These are phyloP conservation scores for Metrosideros polymorpha DNA, from an alignment of 441 rosid genomes.

Conservation along the genomic window DNA sequence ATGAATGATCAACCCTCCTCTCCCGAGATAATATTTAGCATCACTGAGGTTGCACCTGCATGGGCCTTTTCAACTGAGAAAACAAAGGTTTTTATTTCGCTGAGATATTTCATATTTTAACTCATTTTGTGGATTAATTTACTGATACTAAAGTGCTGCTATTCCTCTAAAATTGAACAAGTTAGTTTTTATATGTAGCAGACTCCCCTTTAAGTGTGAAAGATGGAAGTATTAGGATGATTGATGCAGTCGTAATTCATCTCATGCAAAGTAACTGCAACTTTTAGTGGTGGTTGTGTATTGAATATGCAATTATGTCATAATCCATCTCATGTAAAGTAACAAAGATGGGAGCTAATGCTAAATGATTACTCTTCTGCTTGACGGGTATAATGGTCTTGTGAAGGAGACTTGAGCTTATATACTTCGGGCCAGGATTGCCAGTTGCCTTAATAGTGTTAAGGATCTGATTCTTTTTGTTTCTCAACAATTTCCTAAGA, in stretches of 20 bases:
- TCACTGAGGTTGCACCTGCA: constrained; percentile 79
- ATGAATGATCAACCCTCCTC: constrained; percentile 19
- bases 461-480: not conserved
- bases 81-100: constrained; percentile 53
- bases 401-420: not conserved
- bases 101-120: not conserved
- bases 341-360: not conserved
- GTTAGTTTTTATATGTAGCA: not conserved
- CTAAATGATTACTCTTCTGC: not conserved
- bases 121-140: not conserved
- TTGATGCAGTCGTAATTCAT: not conserved
- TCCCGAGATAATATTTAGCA: constrained; percentile 55
- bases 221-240: not conserved
- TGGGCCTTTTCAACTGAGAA: constrained; percentile 81
- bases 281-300: not conserved
- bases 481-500: not conserved
- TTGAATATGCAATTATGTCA: not conserved
- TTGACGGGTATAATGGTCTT: not conserved
- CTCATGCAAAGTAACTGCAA: not conserved
- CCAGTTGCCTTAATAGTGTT: not conserved
- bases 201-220: not conserved
- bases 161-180: not conserved
- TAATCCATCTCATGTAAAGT: not conserved
- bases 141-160: not conserved
- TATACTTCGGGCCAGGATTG: not conserved